Conservation (phyloP, 2,329 filamentous ascomycete genomes). For the Paraphaeosphaeria sporulosa region DNA sequence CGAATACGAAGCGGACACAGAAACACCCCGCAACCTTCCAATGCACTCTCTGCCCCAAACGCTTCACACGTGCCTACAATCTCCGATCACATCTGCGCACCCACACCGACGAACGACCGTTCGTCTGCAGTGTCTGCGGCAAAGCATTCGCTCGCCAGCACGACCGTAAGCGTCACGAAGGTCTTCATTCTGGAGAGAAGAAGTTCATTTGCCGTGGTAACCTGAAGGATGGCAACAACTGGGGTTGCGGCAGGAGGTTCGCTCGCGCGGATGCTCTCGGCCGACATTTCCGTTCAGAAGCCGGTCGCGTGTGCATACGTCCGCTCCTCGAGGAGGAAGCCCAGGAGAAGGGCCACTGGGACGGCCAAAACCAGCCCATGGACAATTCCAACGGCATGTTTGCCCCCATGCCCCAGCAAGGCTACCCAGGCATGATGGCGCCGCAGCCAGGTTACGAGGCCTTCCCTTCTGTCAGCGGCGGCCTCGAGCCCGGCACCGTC, state of each 20-base stretch:
- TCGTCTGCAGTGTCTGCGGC: conserved; percentile 94
- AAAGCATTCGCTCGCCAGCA: conserved; percentile 98
- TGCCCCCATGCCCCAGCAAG: conserved; percentile 37
- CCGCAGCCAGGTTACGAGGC: conserved; percentile 45
- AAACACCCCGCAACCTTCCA: conserved; percentile 98
- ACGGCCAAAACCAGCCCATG: conserved; percentile 65
- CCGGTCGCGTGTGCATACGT: conserved; percentile 94
- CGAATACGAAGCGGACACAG: conserved; percentile 79
- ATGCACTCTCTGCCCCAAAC: conserved; percentile 90
- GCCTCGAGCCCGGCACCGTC: conserved; percentile 39
- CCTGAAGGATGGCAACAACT: conserved; percentile 80
- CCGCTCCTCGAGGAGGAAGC: conserved; percentile 96
- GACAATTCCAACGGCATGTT: conserved; percentile 54
- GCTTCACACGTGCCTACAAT: conserved; percentile 96
- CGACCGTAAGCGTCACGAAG: conserved; percentile 96
- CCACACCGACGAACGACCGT: conserved; percentile 95
- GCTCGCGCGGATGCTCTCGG: conserved; percentile 94
- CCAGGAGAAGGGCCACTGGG: conserved; percentile 74
- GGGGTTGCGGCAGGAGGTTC: conserved; percentile 93
- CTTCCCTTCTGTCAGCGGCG: conserved; percentile 32
- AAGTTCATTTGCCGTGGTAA: conserved; percentile 97
- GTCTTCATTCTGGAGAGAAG: conserved; percentile 95
- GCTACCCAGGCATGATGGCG: conserved; percentile 43
- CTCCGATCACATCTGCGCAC: conserved; percentile 93
- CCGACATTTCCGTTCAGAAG: conserved; percentile 93